Conservation (phyloP, 1,284 basidiomycete species). For the Cryptococcus jaspeensis region DNA sequence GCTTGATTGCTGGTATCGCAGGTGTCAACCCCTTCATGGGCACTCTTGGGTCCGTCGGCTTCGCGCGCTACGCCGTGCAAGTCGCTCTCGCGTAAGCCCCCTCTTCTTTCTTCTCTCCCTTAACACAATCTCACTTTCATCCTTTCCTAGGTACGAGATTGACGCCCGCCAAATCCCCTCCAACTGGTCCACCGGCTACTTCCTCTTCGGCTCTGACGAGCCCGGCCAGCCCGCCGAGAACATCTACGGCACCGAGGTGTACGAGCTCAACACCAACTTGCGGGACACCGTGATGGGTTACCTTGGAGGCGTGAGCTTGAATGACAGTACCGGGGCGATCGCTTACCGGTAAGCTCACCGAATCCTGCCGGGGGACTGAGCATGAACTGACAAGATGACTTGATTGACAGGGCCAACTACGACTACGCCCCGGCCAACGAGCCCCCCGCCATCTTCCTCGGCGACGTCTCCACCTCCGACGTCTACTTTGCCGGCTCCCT, state of each 20-base stretch:
- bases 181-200: conserved; percentile 55
- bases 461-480: conserved; percentile 55
- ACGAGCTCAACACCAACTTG: conserved; percentile 56
- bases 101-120: background rate
- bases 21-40: conserved; percentile 54
- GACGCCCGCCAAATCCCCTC: conserved; percentile 55
- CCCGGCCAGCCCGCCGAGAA: conserved; percentile 46
- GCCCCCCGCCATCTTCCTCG: conserved; percentile 47
- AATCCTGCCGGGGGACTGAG: background rate
- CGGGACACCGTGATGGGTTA: conserved; percentile 50
- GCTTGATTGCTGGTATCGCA: conserved; percentile 54
- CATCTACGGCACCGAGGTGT: conserved; percentile 58
- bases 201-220: conserved; percentile 38
- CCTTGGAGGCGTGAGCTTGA: conserved; percentile 47
- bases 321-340: conserved; percentile 48
- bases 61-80: conserved; percentile 56
- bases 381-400: background rate
- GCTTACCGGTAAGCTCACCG: conserved; percentile 28
- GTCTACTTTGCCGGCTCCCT: conserved; percentile 54
- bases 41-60: conserved; percentile 54
- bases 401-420: conserved; percentile 48
- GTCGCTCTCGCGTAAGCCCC: conserved; percentile 49
- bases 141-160: conserved; percentile 48
- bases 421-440: conserved; percentile 45
- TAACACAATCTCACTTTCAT: background rate